These are phyloP conservation scores for Cynanchum wilfordii DNA, from an alignment of 257 asterid genomes.

Conservation along the genomic window DNA sequence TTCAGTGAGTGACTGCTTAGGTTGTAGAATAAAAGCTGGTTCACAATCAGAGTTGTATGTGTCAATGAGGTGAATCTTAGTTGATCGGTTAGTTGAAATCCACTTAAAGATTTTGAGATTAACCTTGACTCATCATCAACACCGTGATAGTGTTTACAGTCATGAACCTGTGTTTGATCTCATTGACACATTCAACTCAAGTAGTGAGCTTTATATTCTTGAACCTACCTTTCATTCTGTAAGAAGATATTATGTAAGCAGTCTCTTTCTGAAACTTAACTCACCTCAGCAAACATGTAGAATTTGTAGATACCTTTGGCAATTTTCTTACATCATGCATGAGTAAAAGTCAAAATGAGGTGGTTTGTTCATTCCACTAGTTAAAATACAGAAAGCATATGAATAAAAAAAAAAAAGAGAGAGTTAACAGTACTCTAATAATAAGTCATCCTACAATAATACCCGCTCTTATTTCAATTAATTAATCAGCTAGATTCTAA, in stretches of 20 bases:
- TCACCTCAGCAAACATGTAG: constrained; percentile 78
- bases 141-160: too few species aligned
- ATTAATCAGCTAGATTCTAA: too few species aligned
- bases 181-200: constrained; percentile 68
- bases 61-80: constrained; percentile 73
- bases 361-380: not conserved
- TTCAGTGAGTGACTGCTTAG: not conserved
- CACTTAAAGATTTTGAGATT: too few species aligned
- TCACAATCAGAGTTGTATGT: constrained; percentile 69
- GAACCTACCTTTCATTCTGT: constrained; percentile 63
- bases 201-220: constrained; percentile 66
- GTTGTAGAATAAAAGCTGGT: constrained; percentile 49
- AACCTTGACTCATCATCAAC: too few species aligned
- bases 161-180: constrained; percentile 69
- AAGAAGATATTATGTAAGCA: constrained; percentile 4
- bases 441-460: not conserved
- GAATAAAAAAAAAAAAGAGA: not conserved
- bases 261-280: not conserved
- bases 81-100: constrained; percentile 70
- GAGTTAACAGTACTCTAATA: too few species aligned
- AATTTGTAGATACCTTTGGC: constrained; percentile 57
- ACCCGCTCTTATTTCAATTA: too few species aligned
- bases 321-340: not conserved
- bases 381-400: not conserved
- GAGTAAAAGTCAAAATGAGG: not conserved